Evolutionary conservation across 1,139 yeast genomes (phyloP), one percentile per base, ranked within the genome.

Genomic region (Pichia sp.): DNA sequence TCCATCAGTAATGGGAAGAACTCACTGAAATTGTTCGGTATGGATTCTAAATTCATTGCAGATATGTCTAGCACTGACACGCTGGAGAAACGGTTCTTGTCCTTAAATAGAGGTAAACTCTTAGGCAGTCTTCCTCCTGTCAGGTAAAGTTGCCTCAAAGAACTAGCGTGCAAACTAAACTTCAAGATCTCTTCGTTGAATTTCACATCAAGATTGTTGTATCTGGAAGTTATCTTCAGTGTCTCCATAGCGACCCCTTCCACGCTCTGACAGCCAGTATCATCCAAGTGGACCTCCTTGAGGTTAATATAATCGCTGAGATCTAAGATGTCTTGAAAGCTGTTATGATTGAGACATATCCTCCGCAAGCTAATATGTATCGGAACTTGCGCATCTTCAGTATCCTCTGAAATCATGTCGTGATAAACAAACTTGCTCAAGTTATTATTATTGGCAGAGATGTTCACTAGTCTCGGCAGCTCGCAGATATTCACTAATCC

Each of bases 1-100:
- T 67, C 72, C 22, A 64, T 49, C 27, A 74, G 59, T 43, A 71
- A 63, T 14, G 77, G 76, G 48, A 70, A 72, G 28, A 60, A 36
- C 3, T 50, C 41, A 5, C 60, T 49, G 44, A 72, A 66, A 10
- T 56, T 44, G 3, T 34, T 33, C 0, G 77, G 75, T 20, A 72
- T 48, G 11, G 42, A 31, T 2, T 50, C 48, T 22, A 72, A 48
- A 34, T 63, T 62, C 61, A 68, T 64, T 1, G 77, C 76, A 1
- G 73, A 62, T 21, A 73, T 45, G 11, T 61, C 60, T 31, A 74
- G 53, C 51, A 45, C 65, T 67, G 20, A 63, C 54, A 44, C 68
- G 67, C 37, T 28, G 12, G 23, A 13, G 14, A 19, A 28, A 1
- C 19, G 8, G 11, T 12, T 26, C 11, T 19, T n/a, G 7, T n/a